Base-by-base conservation (phyloP, 1,284 basidiomycete species). In the Malassezia restricta region DNA sequence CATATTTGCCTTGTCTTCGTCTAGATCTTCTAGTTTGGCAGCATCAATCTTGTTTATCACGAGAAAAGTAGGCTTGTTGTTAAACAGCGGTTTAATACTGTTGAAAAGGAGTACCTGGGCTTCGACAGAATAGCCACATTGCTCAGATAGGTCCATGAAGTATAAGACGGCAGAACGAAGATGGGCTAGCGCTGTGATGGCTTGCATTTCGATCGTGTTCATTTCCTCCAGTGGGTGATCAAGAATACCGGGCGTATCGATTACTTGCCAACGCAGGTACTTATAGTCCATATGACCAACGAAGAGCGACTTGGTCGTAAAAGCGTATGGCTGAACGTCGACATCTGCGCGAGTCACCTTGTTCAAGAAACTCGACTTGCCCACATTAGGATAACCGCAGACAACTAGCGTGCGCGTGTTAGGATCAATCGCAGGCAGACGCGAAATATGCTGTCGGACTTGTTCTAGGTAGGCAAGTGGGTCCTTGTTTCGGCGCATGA, bases 191-290 rank as follows among this genome's bases (percentile, higher is more conserved):
- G 70, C 70, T 14, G 70, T 73, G 58, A 73, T 73, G 53, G 66
- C 67, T 58, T 73, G 70, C 70, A 73, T 73, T 57, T 73, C 70
- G 51, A 73, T 73, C 30, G 70, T 73, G 59, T 73, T 73, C 70
- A 73, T 73, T 58, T 73, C 70, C 53, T 73, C 70, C 40, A 73
- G 60, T 3, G 70, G 70, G 47, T 73, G 70, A 46, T 73, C 70
- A 42, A 73, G 56, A 37, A 73, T 73, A 43, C 70, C 70, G 4
- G 70, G 70, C 32, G 70, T 73, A 54, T 73, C 70, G 42, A 73
- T 66, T 41, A 73, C 68, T 49, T 71, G 70, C 70, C 68, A 71
- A 37, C 68, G 66, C 44, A 71, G 64, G 54, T 73, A 73, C 55
- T 71, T 73, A 62, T 73, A 73, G 55, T 73, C 70, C 70, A 73